Evolutionary conservation across 2,329 filamentous ascomycete genomes (phyloP).

Genomic region (Trichoderma sp.): DNA sequence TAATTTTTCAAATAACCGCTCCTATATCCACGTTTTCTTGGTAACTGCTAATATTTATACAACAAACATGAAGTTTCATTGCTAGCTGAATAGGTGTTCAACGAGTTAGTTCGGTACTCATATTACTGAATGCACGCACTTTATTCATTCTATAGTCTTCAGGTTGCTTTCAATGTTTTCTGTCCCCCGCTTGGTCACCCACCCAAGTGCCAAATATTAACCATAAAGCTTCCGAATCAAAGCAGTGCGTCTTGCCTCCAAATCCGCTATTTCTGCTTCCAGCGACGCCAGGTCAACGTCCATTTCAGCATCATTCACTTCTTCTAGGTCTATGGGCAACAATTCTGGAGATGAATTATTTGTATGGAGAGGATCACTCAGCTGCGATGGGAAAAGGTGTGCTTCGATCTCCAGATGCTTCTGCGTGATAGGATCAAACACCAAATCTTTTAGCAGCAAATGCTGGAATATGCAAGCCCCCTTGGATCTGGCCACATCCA

Average conservation of each 20-base stretch:
- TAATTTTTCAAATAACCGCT: too few relatives aligned
- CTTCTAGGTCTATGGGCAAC: neutral
- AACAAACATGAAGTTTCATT: too few relatives aligned
- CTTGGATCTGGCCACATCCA: neutral
- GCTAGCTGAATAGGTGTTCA: too few relatives aligned
- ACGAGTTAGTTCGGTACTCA: too few relatives aligned
- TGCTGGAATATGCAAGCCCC: neutral
- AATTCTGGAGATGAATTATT: neutral
- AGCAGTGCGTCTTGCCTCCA: neutral
- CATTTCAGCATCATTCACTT: neutral
- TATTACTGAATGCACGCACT: too few relatives aligned
- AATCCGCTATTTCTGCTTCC: neutral
- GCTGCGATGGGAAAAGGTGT: neutral
- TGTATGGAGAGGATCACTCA: neutral
- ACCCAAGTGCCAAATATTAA: neutral
- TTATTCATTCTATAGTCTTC: too few relatives aligned
- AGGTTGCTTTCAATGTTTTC: too few relatives aligned
- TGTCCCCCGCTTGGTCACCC: too few relatives aligned
- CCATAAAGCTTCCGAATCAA: neutral
- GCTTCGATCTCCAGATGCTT: neutral
- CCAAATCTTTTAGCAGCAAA: constrained; percentile 7
- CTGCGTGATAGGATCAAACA: constrained; percentile 10
- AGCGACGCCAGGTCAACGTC: neutral
- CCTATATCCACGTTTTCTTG: too few relatives aligned
- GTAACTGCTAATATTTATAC: too few relatives aligned